These are phyloP conservation scores for Phycomyces blakesleeanus DNA, from an alignment of 192 early-diverging fungal species.

Conservation along the genomic window DNA sequence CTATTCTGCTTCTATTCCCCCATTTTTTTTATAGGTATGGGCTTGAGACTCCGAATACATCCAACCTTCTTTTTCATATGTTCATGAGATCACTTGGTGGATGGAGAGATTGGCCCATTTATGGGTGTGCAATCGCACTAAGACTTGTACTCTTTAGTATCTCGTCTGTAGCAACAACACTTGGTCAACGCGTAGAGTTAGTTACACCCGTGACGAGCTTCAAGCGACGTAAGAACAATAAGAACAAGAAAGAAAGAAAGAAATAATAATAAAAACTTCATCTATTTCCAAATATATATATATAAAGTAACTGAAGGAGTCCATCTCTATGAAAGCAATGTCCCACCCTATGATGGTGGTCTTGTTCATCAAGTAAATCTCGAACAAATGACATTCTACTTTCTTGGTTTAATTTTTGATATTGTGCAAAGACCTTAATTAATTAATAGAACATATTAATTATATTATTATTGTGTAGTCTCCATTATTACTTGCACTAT, in stretches of 20 bases:
- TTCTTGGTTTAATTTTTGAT: too few species aligned
- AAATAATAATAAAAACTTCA: background rate
- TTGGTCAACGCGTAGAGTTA: slow-evolving; percentile 67
- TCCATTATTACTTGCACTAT: slow-evolving; percentile 73
- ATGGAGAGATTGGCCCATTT: background rate
- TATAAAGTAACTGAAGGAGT: slow-evolving; percentile 90
- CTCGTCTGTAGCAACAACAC: slow-evolving; percentile 41
- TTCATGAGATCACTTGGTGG: too few species aligned
- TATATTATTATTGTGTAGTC: slow-evolving; percentile 35
- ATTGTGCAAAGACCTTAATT: background rate
- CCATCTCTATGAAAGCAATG: slow-evolving; percentile 65
- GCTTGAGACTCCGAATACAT: too few species aligned
- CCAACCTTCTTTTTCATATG: too few species aligned
- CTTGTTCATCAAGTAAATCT: slow-evolving; percentile 88
- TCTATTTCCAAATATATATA: slow-evolving; percentile 6
- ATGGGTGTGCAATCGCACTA: slow-evolving; percentile 31
- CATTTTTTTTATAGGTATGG: too few species aligned
- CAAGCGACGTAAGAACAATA: slow-evolving; percentile 60
- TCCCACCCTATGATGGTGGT: slow-evolving; percentile 86
- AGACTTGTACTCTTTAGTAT: slow-evolving; percentile 45
- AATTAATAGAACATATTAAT: background rate
- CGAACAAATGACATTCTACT: background rate
- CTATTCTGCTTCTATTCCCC: too few species aligned
- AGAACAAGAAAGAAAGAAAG: background rate
- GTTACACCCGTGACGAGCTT: slow-evolving; percentile 86